Evolutionary conservation across 805 yeast species (phyloP).

Genomic region (Vanderwaltozyma verrucispora): DNA sequence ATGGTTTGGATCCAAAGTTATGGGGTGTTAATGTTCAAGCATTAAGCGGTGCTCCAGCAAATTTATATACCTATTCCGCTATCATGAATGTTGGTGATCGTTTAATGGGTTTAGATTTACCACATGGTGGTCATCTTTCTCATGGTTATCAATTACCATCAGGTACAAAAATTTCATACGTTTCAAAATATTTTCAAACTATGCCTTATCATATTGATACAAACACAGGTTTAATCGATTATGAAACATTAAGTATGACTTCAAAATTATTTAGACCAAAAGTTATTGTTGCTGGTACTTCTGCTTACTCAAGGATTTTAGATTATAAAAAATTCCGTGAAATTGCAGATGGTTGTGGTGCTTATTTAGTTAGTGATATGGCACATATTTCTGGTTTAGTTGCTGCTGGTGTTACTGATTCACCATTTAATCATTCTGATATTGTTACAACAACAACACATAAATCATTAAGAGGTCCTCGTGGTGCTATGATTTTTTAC

Average conservation of each 20-base stretch:
- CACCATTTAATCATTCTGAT: constrained; percentile 90
- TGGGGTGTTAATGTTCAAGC: constrained; percentile 99
- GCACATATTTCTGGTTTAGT: constrained; percentile 95
- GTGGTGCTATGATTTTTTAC: constrained; percentile 97
- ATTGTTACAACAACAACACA: constrained; percentile 97
- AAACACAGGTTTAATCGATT: constrained; percentile 84
- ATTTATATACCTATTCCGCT: constrained; percentile 85
- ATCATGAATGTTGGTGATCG: constrained; percentile 83
- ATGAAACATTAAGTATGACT: constrained; percentile 73
- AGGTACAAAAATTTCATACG: constrained; percentile 73
- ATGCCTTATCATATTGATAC: constrained; percentile 93
- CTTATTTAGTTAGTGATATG: constrained; percentile 89
- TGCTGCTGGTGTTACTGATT: constrained; percentile 87
- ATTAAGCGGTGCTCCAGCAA: constrained; percentile 94
- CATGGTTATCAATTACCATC: constrained; percentile 93
- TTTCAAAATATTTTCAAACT: constrained; percentile 91
- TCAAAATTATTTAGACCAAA: constrained; percentile 89
- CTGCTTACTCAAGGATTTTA: constrained; percentile 85
- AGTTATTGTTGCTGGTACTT: constrained; percentile 91
- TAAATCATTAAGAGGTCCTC: constrained; percentile 96
- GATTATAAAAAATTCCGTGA: constrained; percentile 85
- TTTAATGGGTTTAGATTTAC: constrained; percentile 94
- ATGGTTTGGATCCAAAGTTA: constrained; percentile 57
- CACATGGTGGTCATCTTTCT: constrained; percentile 96
- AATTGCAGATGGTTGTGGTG: constrained; percentile 89